Percentiles rank a stretch among this genome's conserved stretches.
phyloP scores from a whole-genome alignment of 75 land plant genomes.

The Sequoiadendron giganteum region DNA sequence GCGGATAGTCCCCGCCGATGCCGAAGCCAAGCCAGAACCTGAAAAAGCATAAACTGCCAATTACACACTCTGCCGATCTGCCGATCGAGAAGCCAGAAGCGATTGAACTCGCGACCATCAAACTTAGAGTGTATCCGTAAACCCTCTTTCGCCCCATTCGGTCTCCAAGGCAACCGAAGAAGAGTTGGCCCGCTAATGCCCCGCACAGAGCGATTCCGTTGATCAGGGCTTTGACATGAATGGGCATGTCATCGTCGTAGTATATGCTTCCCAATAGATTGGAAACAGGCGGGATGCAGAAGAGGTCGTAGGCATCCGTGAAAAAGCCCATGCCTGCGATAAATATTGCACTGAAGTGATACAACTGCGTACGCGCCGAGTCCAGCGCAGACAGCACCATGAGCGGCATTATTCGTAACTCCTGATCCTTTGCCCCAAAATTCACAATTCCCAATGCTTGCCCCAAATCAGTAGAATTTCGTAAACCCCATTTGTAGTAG shows the following conservation, averaged over 20 bases:
- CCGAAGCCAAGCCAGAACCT: too few species aligned
- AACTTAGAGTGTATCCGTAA: conserved; percentile 24
- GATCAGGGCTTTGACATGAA: background rate
- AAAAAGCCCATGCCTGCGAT: background rate
- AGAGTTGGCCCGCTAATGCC: too few species aligned
- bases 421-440: too few species aligned
- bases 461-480: too few species aligned
- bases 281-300: background rate
- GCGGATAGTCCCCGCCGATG: too few species aligned
- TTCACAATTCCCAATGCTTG: too few species aligned
- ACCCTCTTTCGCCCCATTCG: conserved; percentile 20
- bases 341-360: background rate
- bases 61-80: too few species aligned
- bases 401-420: background rate
- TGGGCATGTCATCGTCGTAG: background rate
- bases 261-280: background rate
- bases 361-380: background rate
- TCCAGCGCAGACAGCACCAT: background rate
- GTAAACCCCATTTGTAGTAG: too few species aligned
- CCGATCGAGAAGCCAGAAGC: conserved; percentile 15
- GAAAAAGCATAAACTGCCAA: too few species aligned
- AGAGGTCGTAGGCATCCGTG: background rate
- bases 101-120: conserved; percentile 21
- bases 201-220: too few species aligned
- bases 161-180: too few species aligned